Evolutionary conservation across 2,329 filamentous ascomycete species (phyloP), one percentile per base, ranked within the genome.

Genomic region (Ramichloridium luteum): DNA sequence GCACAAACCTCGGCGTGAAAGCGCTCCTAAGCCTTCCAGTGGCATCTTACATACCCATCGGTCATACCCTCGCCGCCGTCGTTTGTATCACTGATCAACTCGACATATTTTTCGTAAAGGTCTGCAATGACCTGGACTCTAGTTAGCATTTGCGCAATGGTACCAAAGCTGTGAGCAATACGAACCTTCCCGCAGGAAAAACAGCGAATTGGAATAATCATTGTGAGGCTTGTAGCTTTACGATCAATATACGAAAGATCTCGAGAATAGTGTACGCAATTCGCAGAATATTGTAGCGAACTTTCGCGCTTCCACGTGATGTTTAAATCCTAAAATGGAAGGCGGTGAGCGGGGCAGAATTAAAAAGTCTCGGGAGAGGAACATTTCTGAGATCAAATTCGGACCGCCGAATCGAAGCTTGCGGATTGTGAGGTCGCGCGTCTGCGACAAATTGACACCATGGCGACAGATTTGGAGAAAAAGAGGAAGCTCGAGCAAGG

Each of bases 151-250:
- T 13, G 4, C 6, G n/a, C 14, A 13, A 22, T 6, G 31, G 14
- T 30, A 3, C 10, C 13, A 18, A 6, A 15, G 32, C 23, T 8
- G 12, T 23, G 20, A 8, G 20, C 8, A n/a, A 23, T 8, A 46
- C 61, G 38, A 62, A 93, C 90, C 82, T 98, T 98, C 60, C 90
- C 90, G 61, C 90, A 98, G 36, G 90, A 96, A 64, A 98, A 98
- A 66, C 90, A 98, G 48, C 90, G 84, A 45, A 98, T 83, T 3
- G 90, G 90, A 48, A 98, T 96, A 62, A 98, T 98, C 90, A 98
- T 98, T 35, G 62, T 80, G 64, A 28, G 28, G n/a, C n/a, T n/a
- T n/a, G n/a, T n/a, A n/a, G n/a, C n/a, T n/a, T n/a, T n/a, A n/a
- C n/a, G n/a, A n/a, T n/a, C n/a, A n/a, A n/a, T n/a, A n/a, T n/a